Percentiles rank a stretch among this genome's conserved stretches.
These are phyloP conservation scores for Candida freyschussii DNA, from an alignment of 1,139 yeast species.

Conservation along the genomic window DNA sequence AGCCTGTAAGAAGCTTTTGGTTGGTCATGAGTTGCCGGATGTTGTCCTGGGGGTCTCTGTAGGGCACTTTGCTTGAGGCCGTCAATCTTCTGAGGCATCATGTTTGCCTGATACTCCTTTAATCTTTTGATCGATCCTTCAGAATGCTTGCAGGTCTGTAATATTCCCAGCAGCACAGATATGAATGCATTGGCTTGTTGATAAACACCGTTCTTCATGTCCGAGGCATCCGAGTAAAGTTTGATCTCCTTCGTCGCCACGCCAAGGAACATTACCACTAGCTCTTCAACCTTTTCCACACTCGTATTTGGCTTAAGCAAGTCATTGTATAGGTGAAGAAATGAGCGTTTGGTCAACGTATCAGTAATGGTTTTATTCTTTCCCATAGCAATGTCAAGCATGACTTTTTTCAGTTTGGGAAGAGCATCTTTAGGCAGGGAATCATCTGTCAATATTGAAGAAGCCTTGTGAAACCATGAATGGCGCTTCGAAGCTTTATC, in stretches of 20 bases:
- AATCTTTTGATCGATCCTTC: constrained; percentile 40
- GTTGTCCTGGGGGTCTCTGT: constrained; percentile 1
- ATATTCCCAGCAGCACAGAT: constrained; percentile 44
- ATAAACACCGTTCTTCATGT: constrained; percentile 45
- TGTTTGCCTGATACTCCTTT: constrained; percentile 37
- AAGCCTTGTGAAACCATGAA: constrained; percentile 18
- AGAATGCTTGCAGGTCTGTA: constrained; percentile 41
- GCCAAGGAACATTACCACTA: constrained; percentile 61
- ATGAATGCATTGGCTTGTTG: constrained; percentile 57
- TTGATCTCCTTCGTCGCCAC: constrained; percentile 63
- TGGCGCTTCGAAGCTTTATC: constrained; percentile 15
- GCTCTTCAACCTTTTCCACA: constrained; percentile 53
- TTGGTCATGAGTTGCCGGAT: constrained; percentile 14
- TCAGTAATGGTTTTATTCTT: constrained; percentile 25
- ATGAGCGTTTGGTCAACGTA: constrained; percentile 38
- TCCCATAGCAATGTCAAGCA: constrained; percentile 53
- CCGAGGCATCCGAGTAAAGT: constrained; percentile 38
- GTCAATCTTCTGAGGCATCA: constrained; percentile 26
- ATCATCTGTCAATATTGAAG: constrained; percentile 3
- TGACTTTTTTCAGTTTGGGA: constrained; percentile 41
- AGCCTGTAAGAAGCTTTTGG: constrained; percentile 43
- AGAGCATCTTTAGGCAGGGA: constrained; percentile 44
- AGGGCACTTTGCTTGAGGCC: constrained; percentile 2
- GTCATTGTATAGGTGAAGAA: constrained; percentile 60
- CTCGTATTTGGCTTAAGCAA: constrained; percentile 47